These are phyloP conservation scores for Ziziphus jujuba DNA, from an alignment of 306 rosid genomes.

Conservation along the genomic window DNA sequence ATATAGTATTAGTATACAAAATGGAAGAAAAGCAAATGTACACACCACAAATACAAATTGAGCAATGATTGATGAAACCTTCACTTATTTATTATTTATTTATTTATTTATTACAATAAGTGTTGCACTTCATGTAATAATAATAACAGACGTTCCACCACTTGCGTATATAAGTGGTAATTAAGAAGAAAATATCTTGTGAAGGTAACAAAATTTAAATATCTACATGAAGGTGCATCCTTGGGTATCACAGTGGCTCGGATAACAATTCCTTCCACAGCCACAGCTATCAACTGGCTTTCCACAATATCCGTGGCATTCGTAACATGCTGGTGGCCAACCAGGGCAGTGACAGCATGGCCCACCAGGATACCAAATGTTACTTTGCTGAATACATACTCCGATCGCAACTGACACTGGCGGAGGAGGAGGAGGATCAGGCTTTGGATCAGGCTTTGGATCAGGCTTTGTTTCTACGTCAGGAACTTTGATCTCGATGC, in stretches of 20 bases:
- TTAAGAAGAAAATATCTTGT: too few relatives aligned
- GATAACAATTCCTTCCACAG: constrained; percentile 26
- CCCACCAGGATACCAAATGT: constrained; percentile 21
- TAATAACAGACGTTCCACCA: too few relatives aligned
- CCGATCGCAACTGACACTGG: too few relatives aligned
- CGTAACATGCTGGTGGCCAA: constrained; percentile 19
- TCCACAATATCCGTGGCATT: constrained; percentile 30
- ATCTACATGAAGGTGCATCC: constrained; percentile 63
- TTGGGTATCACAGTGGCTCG: constrained; percentile 33
- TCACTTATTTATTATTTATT: too few relatives aligned
- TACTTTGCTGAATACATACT: constrained; percentile 1
- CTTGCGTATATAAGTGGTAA: too few relatives aligned
- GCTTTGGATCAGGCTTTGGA: constrained; percentile 23
- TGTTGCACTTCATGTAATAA: too few relatives aligned
- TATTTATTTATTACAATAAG: too few relatives aligned
- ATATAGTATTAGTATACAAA: too few relatives aligned
- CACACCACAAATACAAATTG: too few relatives aligned
- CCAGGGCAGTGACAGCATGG: constrained; percentile 16
- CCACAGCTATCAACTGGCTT: constrained; percentile 43
- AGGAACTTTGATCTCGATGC: constrained; percentile 62
- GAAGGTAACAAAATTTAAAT: neutral
- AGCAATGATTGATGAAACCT: too few relatives aligned
- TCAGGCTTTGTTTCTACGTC: constrained; percentile 35
- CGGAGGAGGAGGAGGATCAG: neutral
- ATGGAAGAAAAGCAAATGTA: too few relatives aligned